Evolutionary conservation across 371 early-diverging fungal species (phyloP).

Genomic region (Lichtheimia ramosa): DNA sequence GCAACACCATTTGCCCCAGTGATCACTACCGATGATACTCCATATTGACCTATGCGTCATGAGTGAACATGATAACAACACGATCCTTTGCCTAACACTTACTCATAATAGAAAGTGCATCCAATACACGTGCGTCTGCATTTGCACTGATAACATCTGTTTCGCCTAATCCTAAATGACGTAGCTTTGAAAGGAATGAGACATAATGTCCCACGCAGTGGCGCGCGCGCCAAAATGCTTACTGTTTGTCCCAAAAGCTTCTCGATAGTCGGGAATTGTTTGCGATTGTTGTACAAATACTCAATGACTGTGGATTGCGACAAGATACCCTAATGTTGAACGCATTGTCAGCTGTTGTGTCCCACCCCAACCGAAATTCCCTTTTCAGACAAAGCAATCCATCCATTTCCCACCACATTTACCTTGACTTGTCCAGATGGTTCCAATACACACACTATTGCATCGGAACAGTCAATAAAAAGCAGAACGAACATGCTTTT

Average conservation of each 20-base stretch:
- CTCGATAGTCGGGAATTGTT: slow-evolving; percentile 39
- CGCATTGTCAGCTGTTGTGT: neutral
- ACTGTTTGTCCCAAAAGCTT: slow-evolving; percentile 43
- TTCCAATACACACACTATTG: slow-evolving; percentile 61
- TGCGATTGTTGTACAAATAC: slow-evolving; percentile 58
- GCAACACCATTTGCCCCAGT: slow-evolving; percentile 59
- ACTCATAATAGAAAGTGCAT: slow-evolving; percentile 64
- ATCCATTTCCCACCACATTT: neutral
- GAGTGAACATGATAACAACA: too few species aligned
- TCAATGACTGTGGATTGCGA: slow-evolving; percentile 75
- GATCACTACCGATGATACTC: slow-evolving; percentile 65
- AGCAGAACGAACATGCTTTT: too few species aligned
- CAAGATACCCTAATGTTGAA: slow-evolving; percentile 64
- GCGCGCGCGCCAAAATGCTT: slow-evolving; percentile 12
- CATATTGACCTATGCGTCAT: slow-evolving; percentile 43
- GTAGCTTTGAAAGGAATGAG: slow-evolving; percentile 21
- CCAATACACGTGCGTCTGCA: slow-evolving; percentile 50
- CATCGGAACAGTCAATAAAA: too few species aligned
- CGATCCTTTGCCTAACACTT: too few species aligned
- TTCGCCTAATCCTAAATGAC: slow-evolving; percentile 54
- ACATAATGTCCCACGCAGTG: neutral
- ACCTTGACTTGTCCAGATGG: slow-evolving; percentile 46
- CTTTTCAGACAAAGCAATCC: neutral
- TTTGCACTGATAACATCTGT: slow-evolving; percentile 57
- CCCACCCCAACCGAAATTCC: neutral